phyloP scores from a whole-genome alignment of 495 filamentous ascomycete species.

The Ascodesmis nigricans region DNA sequence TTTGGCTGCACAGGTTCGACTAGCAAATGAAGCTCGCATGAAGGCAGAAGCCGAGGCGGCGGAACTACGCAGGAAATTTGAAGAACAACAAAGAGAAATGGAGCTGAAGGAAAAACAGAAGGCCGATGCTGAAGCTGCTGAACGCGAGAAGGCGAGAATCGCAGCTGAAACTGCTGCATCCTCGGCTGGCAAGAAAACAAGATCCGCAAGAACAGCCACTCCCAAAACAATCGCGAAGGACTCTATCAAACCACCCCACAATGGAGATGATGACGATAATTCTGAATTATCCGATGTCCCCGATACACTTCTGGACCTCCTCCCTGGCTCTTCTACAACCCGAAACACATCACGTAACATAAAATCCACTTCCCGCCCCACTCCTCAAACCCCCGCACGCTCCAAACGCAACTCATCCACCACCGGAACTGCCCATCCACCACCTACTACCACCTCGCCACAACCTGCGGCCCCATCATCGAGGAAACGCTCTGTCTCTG shows the following conservation, averaged over 20 bases:
- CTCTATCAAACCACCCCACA: conserved; percentile 2
- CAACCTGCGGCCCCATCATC: neutral
- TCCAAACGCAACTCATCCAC: conserved; percentile 11
- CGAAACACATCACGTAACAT: too few species aligned
- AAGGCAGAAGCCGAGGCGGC: conserved; percentile 7
- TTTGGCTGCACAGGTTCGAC: neutral
- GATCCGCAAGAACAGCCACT: conserved; percentile 1
- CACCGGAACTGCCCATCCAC: conserved; percentile 5
- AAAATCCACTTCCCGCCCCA: conserved; percentile 1
- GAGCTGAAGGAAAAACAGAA: conserved; percentile 13
- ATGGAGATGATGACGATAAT: conserved; percentile 21
- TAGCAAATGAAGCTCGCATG: conserved; percentile 6
- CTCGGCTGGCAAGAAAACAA: conserved; percentile 23
- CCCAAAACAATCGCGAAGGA: conserved; percentile 8
- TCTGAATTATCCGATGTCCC: conserved; percentile 22
- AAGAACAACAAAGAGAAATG: too few species aligned
- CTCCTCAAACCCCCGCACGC: conserved; percentile 4
- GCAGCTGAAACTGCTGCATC: conserved; percentile 32
- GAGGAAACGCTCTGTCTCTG: conserved; percentile 11
- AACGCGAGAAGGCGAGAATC: conserved; percentile 23
- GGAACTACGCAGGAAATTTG: conserved; percentile 3
- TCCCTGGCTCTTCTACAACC: too few species aligned
- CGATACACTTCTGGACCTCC: too few species aligned
- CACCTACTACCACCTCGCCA: neutral
- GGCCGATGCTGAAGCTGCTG: conserved; percentile 22